Evolutionary conservation across 768 basidiomycete genomes (phyloP), one percentile per base, ranked within the genome.

Genomic region (Xerocomus potaroensis): DNA sequence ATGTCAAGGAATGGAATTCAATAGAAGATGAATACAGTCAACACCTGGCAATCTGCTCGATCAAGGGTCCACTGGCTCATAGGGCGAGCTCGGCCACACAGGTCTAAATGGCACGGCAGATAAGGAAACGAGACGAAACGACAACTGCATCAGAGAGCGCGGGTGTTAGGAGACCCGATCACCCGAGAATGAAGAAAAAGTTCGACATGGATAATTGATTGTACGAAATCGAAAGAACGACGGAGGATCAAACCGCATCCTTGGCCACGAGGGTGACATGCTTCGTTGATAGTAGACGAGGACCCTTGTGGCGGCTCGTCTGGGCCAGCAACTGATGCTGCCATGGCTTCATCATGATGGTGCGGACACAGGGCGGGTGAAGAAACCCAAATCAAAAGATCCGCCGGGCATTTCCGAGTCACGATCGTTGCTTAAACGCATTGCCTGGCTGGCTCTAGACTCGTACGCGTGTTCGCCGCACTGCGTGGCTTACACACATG

Each of bases 401-500:
- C 49, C 55, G 33, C 36, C 60, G 62, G 58, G 37, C 26, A 48
- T 49, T 31, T 22, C 62, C 58, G 58, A 39, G 50, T 42, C 46
- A 60, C 44, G 38, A 56, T 60, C 53, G 24, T 27, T 48, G 45
- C 36, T 43, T 15, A 40, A 43, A 51, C 21, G 42, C 62, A 55
- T 54, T 44, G 32, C 50, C 50, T 51, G 31, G 40, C 26, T 23
- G 45, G 36, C 55, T 48, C 52, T 35, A 33, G 24, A 22, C 27
- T 16, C 18, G n/a, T 36, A 37, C 36, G 50, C 35, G 35, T 59
- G 65, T 46, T 49, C 55, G 50, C 54, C 51, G 41, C 41, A 50
- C 57, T 45, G 49, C 44, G 45, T 57, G 62, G 41, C 44, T 48
- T 27, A n/a, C 37, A 48, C 60, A 64, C 65, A 60, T 67, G 31